Base-by-base conservation (phyloP, 2,329 filamentous ascomycete genomes). In the Calonectria pauciramosa region DNA sequence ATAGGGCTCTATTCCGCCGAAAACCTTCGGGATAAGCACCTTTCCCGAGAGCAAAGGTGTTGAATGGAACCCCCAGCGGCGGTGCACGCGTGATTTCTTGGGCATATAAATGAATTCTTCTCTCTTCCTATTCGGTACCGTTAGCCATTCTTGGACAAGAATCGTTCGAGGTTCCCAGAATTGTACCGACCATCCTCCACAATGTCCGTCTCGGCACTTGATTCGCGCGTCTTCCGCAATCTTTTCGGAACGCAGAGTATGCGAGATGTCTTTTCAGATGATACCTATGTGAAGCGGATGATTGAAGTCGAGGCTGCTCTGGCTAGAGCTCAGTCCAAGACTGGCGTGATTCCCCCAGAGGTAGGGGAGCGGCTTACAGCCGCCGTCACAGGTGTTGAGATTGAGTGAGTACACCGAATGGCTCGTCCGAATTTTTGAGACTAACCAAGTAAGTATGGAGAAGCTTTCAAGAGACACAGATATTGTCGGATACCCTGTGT, bases 401-500 rank as follows among this genome's bases (percentile, higher is more conserved):
- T 76, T 18, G 60, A 65, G 60, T 65, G 30, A 44, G 60, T 32
- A 30, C n/a, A 65, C n/a, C 10, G 23, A 65, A 47, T 20, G 23
- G 8, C 20, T 4, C 23, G 8, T 38, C 6, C 7, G n/a, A 18
- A 0, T 5, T 9, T 7, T 4, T 7, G 38, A 9, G n/a, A 26
- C 56, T 63, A 10, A 63, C 34, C 7, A 9, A 63, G 28, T 4
- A 16, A 65, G 60, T 65, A 65, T 65, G 75, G 73, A 73, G 4
- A 28, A 73, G 18, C 79, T 90, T 13, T 86, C 88, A 51, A 85
- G 85, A n/a, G 86, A 89, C 49, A 90, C 89, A 0, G 89, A 90
- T 64, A 89, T 89, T 56, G 89, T 91, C 0, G 89, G 89, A 1
- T 90, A 91, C 69, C 89, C 89, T 0, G 89, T 91, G 11, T 83